These are phyloP conservation scores for Camelina laxa DNA, from an alignment of 345 rosid species.

Conservation along the genomic window DNA sequence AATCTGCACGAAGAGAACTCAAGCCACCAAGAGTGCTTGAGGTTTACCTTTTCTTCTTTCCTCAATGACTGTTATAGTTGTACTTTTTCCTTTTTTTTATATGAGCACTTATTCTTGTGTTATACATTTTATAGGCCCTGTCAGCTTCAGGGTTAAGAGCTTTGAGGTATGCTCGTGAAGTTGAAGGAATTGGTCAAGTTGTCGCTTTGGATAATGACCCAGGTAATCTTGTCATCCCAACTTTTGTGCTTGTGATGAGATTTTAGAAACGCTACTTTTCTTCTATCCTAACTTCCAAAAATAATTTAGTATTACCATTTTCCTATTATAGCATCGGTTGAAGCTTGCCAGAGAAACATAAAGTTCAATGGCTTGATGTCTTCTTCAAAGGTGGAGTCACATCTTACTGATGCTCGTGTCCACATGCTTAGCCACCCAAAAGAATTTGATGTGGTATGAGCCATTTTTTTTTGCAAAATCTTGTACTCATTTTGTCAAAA, in stretches of 20 bases:
- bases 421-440: conserved; percentile 93
- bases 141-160: conserved; percentile 98
- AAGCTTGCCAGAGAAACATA: conserved; percentile 90
- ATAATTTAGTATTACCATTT: conserved; percentile 14
- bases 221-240: conserved; percentile 48
- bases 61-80: conserved; percentile 16
- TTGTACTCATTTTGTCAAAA: not conserved
- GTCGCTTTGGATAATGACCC: conserved; percentile 95
- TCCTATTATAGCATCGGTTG: conserved; percentile 69
- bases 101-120: conserved; percentile 17
- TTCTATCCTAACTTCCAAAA: conserved; percentile 8
- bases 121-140: conserved; percentile 63
- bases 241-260: conserved; percentile 19
- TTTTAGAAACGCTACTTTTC: not conserved
- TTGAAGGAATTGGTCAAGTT: conserved; percentile 91
- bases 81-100: conserved; percentile 1
- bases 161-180: conserved; percentile 90
- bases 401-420: conserved; percentile 94
- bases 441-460: conserved; percentile 89
- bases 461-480: conserved; percentile 11
- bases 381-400: conserved; percentile 86
- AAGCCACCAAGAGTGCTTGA: conserved; percentile 91
- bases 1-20: conserved; percentile 58
- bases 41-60: conserved; percentile 51
- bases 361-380: conserved; percentile 93